Evolutionary conservation across 192 early-diverging fungal genomes (phyloP).

Genomic region (Haplosporangium gracile): DNA sequence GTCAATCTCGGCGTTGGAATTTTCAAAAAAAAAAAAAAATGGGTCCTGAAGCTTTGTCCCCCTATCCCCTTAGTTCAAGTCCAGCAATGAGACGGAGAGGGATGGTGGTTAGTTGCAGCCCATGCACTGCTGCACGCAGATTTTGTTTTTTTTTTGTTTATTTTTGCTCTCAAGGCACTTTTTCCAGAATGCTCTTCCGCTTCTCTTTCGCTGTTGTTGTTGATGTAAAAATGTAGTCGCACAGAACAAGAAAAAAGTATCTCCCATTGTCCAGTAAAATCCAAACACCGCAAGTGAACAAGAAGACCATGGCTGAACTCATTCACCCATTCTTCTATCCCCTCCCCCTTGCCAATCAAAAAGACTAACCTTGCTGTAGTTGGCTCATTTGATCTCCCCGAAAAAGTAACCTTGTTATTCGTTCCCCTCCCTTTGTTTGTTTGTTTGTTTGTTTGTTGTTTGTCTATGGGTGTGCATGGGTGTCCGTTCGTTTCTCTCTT

Average conservation of each 20-base stretch:
- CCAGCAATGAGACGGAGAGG: neutral
- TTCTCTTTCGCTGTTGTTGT: too few relatives aligned
- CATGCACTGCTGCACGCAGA: neutral
- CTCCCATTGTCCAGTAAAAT: neutral
- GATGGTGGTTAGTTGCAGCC: neutral
- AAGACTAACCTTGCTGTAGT: neutral
- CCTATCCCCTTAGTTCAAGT: neutral
- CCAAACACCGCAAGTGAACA: neutral
- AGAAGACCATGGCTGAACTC: neutral
- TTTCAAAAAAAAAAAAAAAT: neutral
- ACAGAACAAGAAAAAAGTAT: neutral
- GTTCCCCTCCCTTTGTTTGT: neutral
- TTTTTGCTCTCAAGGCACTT: too few relatives aligned
- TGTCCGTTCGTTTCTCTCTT: neutral
- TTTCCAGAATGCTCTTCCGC: too few relatives aligned
- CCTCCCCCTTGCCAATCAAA: neutral
- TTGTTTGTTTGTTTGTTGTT: neutral
- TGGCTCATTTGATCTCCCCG: neutral
- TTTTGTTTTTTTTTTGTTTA: neutral
- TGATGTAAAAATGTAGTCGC: neutral
- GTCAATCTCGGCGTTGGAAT: conserved; percentile 1
- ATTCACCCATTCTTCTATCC: too few relatives aligned
- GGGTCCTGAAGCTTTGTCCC: neutral
- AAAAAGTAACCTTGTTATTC: too few relatives aligned
- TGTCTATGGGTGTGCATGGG: neutral